Conservation (phyloP, 352 stramenopile genomes). For the Stramenopiles sp. region DNA sequence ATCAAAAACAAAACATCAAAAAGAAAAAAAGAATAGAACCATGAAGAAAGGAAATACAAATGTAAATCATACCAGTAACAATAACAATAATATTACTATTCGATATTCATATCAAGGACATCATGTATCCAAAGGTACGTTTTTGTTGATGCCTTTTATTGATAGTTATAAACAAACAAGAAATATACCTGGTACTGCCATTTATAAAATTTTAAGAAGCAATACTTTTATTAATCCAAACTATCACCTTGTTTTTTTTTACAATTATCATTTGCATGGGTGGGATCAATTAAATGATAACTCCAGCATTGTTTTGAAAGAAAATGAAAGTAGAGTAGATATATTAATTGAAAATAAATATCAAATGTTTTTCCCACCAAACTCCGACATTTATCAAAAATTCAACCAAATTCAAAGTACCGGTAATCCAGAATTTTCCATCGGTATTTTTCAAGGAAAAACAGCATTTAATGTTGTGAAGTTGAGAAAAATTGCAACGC, state of each 20-base stretch:
- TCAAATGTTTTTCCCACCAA: not conserved
- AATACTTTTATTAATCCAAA: not conserved
- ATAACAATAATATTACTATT: too few relatives aligned
- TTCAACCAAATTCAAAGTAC: not conserved
- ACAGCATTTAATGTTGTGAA: not conserved
- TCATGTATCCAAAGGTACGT: too few relatives aligned
- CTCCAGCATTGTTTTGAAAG: not conserved
- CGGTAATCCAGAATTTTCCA: not conserved
- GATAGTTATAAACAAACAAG: too few relatives aligned
- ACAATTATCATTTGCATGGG: not conserved
- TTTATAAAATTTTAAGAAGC: too few relatives aligned
- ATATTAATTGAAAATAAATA: not conserved
- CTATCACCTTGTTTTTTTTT: not conserved
- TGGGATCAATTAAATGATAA: not conserved
- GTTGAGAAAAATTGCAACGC: not conserved
- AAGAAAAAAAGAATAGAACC: too few relatives aligned
- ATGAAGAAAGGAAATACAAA: too few relatives aligned
- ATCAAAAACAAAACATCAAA: too few relatives aligned
- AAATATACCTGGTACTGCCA: too few relatives aligned
- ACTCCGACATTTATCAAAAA: not conserved
- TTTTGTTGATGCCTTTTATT: too few relatives aligned
- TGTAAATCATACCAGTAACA: too few relatives aligned
- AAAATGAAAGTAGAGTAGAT: not conserved
- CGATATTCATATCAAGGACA: too few relatives aligned
- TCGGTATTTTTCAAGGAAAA: not conserved